A percentile compares a stretch with the other conserved stretches of the same genome.
Conservation (phyloP, 768 basidiomycete genomes). For the Chlorophyllum brunneum region DNA sequence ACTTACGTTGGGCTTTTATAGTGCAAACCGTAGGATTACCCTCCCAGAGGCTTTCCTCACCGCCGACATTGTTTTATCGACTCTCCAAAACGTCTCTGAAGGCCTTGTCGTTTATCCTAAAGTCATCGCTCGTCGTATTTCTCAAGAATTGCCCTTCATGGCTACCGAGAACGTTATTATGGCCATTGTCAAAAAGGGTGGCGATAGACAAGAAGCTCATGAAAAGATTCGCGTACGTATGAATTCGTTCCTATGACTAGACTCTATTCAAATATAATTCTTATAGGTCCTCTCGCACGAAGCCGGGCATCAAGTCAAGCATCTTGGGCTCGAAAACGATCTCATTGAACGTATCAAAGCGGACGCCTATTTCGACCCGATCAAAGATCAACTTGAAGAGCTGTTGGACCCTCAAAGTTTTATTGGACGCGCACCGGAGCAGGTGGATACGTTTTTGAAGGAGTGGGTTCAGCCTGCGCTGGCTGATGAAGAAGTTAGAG, state of each 20-base stretch:
- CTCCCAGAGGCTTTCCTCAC: constrained; percentile 97
- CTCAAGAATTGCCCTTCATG: constrained; percentile 98
- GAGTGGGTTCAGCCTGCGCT: constrained; percentile 90
- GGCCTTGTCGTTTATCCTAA: constrained; percentile 99
- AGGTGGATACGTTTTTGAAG: constrained; percentile 83
- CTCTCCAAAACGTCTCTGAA: constrained; percentile 94
- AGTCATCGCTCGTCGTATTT: constrained; percentile 89
- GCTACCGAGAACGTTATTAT: constrained; percentile 99
- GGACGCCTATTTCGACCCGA: constrained; percentile 87
- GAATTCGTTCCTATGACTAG: background rate
- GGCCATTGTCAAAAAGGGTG: constrained; percentile 93
- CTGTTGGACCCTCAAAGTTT: constrained; percentile 87
- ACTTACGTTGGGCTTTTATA: constrained; percentile 25
- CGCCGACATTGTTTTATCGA: constrained; percentile 93
- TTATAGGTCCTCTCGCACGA: constrained; percentile 86
- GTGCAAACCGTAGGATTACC: constrained; percentile 94
- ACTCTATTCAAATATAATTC: background rate
- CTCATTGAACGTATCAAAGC: constrained; percentile 81
- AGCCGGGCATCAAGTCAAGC: constrained; percentile 91
- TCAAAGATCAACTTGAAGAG: constrained; percentile 72
- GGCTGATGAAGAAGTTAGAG: constrained; percentile 48
- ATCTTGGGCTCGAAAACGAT: constrained; percentile 93
- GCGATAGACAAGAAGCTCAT: constrained; percentile 95
- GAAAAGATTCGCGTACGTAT: constrained; percentile 81
- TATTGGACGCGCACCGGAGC: constrained; percentile 91